Conservation (phyloP, 106 monocot genomes). For the Hemerocallis citrina region DNA sequence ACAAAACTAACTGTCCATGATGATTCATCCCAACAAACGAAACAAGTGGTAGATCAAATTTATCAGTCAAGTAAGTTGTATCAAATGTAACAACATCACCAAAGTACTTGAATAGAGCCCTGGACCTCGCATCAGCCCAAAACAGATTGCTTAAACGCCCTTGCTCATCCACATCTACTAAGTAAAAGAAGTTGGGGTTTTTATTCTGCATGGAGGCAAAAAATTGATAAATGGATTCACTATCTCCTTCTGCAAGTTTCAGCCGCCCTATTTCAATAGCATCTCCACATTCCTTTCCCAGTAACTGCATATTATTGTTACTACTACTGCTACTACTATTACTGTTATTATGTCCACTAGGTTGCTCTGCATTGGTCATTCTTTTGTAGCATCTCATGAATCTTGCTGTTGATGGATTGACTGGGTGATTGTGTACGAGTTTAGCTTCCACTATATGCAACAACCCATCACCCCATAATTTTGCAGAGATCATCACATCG, state of each 20-base stretch:
- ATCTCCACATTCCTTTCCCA: slow-evolving; percentile 22
- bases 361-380: slow-evolving; percentile 11
- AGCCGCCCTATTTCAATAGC: slow-evolving; percentile 20
- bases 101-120: slow-evolving; percentile 34
- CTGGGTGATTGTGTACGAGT: slow-evolving; percentile 56
- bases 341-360: not conserved
- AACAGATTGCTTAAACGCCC: slow-evolving; percentile 44
- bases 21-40: slow-evolving; percentile 46
- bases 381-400: slow-evolving; percentile 27
- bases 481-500: slow-evolving; percentile 26
- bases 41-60: slow-evolving; percentile 43
- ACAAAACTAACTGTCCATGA: slow-evolving; percentile 44
- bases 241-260: slow-evolving; percentile 46
- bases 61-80: slow-evolving; percentile 38
- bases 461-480: slow-evolving; percentile 42
- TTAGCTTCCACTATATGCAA: slow-evolving; percentile 36
- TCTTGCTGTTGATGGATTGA: slow-evolving; percentile 25
- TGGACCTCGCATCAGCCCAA: slow-evolving; percentile 50
- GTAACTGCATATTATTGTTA: not conserved
- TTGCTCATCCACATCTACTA: slow-evolving; percentile 41
- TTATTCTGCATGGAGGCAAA: slow-evolving; percentile 45
- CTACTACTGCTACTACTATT: no score
- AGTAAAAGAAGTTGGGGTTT: slow-evolving; percentile 51
- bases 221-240: slow-evolving; percentile 38
- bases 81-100: slow-evolving; percentile 50